Evolutionary conservation across 2,329 filamentous ascomycete species (phyloP), one percentile per base, ranked within the genome.

Genomic region (Fusarium floridanum): DNA sequence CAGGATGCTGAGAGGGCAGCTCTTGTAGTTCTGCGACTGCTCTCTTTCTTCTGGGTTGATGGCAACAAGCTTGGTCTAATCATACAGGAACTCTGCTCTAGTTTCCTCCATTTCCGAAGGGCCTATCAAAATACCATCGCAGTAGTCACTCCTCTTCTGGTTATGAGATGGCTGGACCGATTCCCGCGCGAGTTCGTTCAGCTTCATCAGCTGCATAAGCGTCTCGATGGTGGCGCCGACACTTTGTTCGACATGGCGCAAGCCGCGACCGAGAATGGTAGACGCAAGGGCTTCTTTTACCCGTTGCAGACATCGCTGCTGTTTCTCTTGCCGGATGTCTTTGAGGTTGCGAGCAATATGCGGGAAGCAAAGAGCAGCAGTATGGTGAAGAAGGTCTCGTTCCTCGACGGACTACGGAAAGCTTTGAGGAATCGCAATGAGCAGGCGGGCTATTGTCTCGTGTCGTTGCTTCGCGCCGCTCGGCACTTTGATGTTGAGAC

Each of bases 221-320:
- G 90, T 77, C 85, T 93, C n/a, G 91, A 93, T 74, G 90, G 88
- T 57, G 89, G 89, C 11, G 88, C 90, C 6, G 91, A 93, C 78
- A 92, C 90, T 1, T 84, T 93, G 27, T 93, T 93, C 78, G 91
- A 93, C 76, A 93, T 93, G 89, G 88, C 90, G 6, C 88, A 90
- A 73, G 89, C 89, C 4, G 86, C 91, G 32, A 86, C 87, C 39
- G 91, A 93, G 78, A 89, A 87, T 64, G 86, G 85, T 41, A 87
- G 87, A 71, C 86, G 88, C 57, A 90, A 87, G 73, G 85, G 85
- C 5, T 82, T 89, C 36, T 83, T 92, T 22, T 91, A 88, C 75
- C 91, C 91, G 17, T 84, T 93, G 61, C 91, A 93, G 78, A 90
- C 87, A 3, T 86, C 88, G 14, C 82, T 93, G 6, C 82, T 93